Conservation (phyloP, 495 filamentous ascomycete genomes). For the Penicillium robsamsonii region DNA sequence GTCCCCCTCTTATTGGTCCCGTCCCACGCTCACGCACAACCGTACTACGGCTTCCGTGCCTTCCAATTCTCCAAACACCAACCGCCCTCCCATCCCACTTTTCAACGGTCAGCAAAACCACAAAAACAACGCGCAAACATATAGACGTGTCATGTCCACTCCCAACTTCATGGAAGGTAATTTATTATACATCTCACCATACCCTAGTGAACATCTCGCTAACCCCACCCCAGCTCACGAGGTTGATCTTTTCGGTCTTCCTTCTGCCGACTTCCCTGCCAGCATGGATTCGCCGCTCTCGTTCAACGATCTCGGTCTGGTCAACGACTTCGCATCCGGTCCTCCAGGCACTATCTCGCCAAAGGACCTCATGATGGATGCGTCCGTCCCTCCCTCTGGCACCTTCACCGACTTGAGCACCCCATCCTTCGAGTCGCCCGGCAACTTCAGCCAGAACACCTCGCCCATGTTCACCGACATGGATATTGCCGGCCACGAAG, state of each 20-base stretch:
- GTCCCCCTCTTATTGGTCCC: slow-evolving; percentile 47
- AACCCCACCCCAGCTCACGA: slow-evolving; percentile 15
- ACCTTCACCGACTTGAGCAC: slow-evolving; percentile 85
- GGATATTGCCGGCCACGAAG: slow-evolving; percentile 33
- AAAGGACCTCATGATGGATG: slow-evolving; percentile 73
- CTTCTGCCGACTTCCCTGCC: slow-evolving; percentile 28
- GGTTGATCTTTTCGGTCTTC: slow-evolving; percentile 37
- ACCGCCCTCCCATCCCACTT: slow-evolving; percentile 54
- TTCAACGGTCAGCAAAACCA: slow-evolving; percentile 39
- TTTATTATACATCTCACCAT: slow-evolving; percentile 7
- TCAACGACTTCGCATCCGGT: slow-evolving; percentile 15
- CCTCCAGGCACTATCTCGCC: slow-evolving; percentile 74
- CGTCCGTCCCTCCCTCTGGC: slow-evolving; percentile 77
- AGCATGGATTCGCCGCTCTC: slow-evolving; percentile 31
- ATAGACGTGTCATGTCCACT: slow-evolving; percentile 44
- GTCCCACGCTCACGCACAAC: slow-evolving; percentile 38
- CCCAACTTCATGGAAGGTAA: slow-evolving; percentile 36
- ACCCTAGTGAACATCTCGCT: slow-evolving; percentile 10
- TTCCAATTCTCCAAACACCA: slow-evolving; percentile 35
- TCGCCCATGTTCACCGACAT: slow-evolving; percentile 61
- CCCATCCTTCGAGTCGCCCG: slow-evolving; percentile 74
- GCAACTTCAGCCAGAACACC: slow-evolving; percentile 61
- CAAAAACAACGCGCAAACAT: slow-evolving; percentile 20
- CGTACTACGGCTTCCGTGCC: slow-evolving; percentile 36
- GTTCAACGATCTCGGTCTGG: slow-evolving; percentile 18